These are phyloP conservation scores for Rhizopogon hawkerae DNA, from an alignment of 1,284 basidiomycete genomes.

Conservation along the genomic window DNA sequence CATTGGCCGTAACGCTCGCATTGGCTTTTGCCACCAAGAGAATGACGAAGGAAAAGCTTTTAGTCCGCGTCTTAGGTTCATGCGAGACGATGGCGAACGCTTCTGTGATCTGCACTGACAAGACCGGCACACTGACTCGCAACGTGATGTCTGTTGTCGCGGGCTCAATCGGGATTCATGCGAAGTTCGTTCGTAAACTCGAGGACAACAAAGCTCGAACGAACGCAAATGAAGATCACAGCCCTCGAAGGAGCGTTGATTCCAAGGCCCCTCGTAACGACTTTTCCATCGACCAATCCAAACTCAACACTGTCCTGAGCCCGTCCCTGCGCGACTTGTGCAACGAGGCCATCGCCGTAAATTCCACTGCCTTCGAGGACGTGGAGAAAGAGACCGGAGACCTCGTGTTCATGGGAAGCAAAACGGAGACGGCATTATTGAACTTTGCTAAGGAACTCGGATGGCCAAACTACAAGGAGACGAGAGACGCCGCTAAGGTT, in stretches of 20 bases:
- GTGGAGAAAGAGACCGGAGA: conserved; percentile 58
- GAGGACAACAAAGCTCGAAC: conserved; percentile 68
- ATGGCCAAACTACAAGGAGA: conserved; percentile 73
- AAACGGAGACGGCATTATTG: conserved; percentile 93
- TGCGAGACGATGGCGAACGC: conserved; percentile 99
- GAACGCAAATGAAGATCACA: conserved; percentile 58
- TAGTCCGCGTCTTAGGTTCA: conserved; percentile 91
- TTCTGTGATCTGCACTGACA: conserved; percentile 94
- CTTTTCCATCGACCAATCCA: conserved; percentile 77
- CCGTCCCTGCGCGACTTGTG: conserved; percentile 61
- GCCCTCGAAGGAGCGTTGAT: conserved; percentile 28
- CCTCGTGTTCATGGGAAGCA: conserved; percentile 79
- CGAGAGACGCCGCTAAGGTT: conserved; percentile 60
- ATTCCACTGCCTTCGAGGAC: conserved; percentile 95
- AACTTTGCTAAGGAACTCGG: conserved; percentile 81
- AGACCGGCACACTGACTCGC: conserved; percentile 89
- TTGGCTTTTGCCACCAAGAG: conserved; percentile 95
- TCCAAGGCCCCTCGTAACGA: conserved; percentile 40
- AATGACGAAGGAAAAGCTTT: conserved; percentile 91
- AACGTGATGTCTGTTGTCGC: conserved; percentile 96
- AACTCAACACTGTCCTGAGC: conserved; percentile 60
- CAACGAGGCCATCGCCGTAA: conserved; percentile 84
- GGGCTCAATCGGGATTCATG: conserved; percentile 87
- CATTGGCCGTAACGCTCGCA: conserved; percentile 92
- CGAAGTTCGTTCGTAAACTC: conserved; percentile 83